Base-by-base conservation (phyloP, 805 yeast genomes). In the Crinitomyces ghanaensis region DNA sequence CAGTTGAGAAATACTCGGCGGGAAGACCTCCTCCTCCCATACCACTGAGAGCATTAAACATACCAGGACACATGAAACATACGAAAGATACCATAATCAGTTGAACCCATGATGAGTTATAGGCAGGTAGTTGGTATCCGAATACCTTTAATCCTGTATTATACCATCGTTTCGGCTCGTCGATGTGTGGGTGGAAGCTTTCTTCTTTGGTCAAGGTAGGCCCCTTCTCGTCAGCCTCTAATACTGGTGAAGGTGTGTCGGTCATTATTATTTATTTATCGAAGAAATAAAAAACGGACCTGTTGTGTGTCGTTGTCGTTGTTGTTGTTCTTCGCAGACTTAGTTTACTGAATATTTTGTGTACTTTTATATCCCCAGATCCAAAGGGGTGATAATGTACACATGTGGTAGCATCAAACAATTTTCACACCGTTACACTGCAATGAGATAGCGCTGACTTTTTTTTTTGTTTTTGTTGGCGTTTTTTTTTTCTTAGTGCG, bases 51-150 rank as follows among this genome's bases (percentile, higher is more conserved):
- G 41, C 41, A 17, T 37, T 37, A 15, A 22, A 37, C 41, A 65
- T 63, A 33, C 72, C 72, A 1, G 72, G 69, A 12, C 69, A 62
- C 60, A 66, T 50, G 46, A 66, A 66, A 13, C 63, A 46, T 5
- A 62, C 66, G 40, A 65, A 63, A 4, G 70, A 52, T 44, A 66
- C 49, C 56, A 67, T 49, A 15, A 67, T 57, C 14, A 67, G 50
- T 49, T 66, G 72, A 31, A 54, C 49, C 45, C 53, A 51, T 28
- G 63, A 46, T 40, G 54, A 46, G 9, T 64, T 60, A 49, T 56
- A 65, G 4, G 55, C 57, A 2, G 63, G 65, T 12, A 61, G 22
- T 37, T 46, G 50, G 14, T 50, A 38, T 2, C 38, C 34, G 20
- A 50, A 47, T 15, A 48, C 28, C 33, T 36, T 42, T 18, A 41